Conservation (phyloP, 1,139 yeast species). For the Nakaseomyces bracarensis region DNA sequence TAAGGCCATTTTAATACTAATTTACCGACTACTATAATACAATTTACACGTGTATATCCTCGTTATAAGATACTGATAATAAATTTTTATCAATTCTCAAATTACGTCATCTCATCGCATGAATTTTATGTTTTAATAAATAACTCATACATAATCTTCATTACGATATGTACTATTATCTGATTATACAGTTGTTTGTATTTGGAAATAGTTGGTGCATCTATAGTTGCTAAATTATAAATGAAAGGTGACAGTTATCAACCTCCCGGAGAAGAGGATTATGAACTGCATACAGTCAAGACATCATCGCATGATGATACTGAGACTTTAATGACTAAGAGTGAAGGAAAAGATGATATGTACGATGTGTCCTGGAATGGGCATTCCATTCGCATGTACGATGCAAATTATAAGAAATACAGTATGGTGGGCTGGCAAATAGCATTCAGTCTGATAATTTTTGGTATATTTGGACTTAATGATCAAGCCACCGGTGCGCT, state of each 20-base stretch:
- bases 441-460: slow-evolving; percentile 24
- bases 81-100: neutral
- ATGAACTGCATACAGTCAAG: neutral
- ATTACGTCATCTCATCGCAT: slow-evolving; percentile 6
- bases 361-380: slow-evolving; percentile 1
- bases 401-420: slow-evolving; percentile 18
- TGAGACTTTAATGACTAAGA: neutral
- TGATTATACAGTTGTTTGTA: no score
- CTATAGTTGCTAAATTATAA: neutral
- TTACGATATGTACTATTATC: no score
- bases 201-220: no score
- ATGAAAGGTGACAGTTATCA: slow-evolving; percentile 1
- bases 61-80: no score
- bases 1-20: neutral
- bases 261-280: slow-evolving; percentile 3
- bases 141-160: no score
- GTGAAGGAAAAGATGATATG: neutral
- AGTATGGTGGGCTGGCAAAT: slow-evolving; percentile 26
- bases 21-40: neutral
- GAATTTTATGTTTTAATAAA: neutral
- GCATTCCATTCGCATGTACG: neutral
- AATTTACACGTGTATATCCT: no score
- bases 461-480: slow-evolving; percentile 29
- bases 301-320: neutral
- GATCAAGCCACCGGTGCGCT: slow-evolving; percentile 31